Conservation (phyloP, 2,329 filamentous ascomycete genomes). For the Rutstroemia sp. region DNA sequence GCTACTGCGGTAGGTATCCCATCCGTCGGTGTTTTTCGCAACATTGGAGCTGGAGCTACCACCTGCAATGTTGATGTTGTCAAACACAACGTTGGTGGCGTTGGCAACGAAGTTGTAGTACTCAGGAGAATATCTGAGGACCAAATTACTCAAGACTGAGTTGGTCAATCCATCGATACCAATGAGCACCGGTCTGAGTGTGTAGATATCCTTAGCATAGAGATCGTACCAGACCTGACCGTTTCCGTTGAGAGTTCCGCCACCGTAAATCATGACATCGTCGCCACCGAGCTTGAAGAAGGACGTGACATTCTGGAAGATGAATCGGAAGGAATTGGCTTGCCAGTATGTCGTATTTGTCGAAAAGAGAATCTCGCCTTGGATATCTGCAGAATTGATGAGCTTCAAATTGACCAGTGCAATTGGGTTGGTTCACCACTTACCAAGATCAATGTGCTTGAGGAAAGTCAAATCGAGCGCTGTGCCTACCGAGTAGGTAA, state of each 20-base stretch:
- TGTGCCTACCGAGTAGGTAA: constrained; percentile 54
- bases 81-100: constrained; percentile 55
- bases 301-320: constrained; percentile 58
- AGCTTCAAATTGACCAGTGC: background rate
- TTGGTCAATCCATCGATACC: constrained; percentile 49
- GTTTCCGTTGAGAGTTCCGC: constrained; percentile 55
- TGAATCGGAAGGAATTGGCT: constrained; percentile 53
- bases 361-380: constrained; percentile 54
- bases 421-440: background rate
- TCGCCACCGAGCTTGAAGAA: constrained; percentile 62
- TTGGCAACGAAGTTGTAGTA: constrained; percentile 63
- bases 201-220: constrained; percentile 48
- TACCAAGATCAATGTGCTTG: constrained; percentile 54
- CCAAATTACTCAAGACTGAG: constrained; percentile 51
- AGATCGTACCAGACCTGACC: constrained; percentile 53
- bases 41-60: constrained; percentile 42
- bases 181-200: constrained; percentile 51
- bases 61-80: constrained; percentile 53
- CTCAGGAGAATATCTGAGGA: constrained; percentile 48
- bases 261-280: constrained; percentile 62
- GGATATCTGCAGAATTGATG: constrained; percentile 38
- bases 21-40: constrained; percentile 61
- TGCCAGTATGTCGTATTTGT: constrained; percentile 65
- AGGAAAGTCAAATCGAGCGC: constrained; percentile 60
- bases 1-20: constrained; percentile 55